Evolutionary conservation across 345 rosid species (phyloP).

Genomic region (Ceriops tagal): DNA sequence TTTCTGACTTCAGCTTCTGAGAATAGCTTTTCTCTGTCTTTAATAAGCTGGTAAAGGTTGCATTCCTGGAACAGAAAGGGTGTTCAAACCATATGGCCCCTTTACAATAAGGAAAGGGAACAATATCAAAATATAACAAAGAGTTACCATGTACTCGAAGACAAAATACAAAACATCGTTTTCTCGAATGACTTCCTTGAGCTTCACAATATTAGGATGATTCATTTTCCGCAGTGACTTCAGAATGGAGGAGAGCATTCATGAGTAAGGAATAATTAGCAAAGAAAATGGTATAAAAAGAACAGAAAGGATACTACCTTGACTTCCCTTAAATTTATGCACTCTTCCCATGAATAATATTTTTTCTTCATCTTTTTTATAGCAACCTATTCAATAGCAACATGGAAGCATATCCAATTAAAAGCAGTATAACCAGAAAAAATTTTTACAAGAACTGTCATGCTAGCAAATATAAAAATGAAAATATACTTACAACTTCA

Average conservation of each 20-base stretch:
- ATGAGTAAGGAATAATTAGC: too few relatives aligned
- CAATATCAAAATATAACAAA: not conserved
- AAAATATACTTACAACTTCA: conserved; percentile 62
- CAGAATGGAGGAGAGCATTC: not conserved
- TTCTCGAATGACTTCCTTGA: conserved; percentile 85
- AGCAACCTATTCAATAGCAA: conserved; percentile 53
- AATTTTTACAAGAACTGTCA: not conserved
- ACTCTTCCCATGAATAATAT: conserved; percentile 82
- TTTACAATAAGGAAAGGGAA: too few relatives aligned
- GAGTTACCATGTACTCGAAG: conserved; percentile 76
- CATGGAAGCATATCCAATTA: not conserved
- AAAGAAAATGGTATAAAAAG: too few relatives aligned
- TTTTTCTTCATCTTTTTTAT: conserved; percentile 87
- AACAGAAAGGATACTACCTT: too few relatives aligned
- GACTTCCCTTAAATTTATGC: conserved; percentile 79
- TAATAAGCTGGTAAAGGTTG: conserved; percentile 82
- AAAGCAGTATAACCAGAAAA: not conserved
- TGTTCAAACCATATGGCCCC: not conserved
- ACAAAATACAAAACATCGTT: conserved; percentile 69
- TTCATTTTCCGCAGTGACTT: conserved; percentile 78
- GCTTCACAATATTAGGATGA: conserved; percentile 86
- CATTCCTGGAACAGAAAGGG: conserved; percentile 47
- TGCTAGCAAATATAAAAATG: not conserved
- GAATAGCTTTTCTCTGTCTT: conserved; percentile 57
- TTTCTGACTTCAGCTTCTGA: conserved; percentile 69